Conservation (phyloP, 225 moss, liverwort and hornwort genomes). For the Polytrichum formosum region DNA sequence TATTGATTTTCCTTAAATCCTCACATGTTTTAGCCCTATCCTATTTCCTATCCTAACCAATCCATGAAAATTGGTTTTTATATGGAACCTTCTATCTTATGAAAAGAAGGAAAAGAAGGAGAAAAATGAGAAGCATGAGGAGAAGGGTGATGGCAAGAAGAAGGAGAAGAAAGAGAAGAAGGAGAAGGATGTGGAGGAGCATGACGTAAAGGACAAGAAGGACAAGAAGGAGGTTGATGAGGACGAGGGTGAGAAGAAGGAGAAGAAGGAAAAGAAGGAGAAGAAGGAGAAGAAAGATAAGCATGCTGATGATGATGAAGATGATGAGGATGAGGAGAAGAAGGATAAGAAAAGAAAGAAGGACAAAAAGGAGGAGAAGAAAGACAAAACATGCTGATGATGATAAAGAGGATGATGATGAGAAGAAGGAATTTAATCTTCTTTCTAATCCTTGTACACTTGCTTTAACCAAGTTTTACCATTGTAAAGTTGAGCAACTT, state of each 20-base stretch:
- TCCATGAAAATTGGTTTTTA: no score
- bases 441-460: no score
- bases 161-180: slow-evolving; percentile 2
- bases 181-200: not conserved
- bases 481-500: no score
- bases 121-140: slow-evolving; percentile 5
- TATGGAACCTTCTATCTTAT: not conserved
- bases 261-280: slow-evolving; percentile 3
- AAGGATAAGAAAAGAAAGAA: not conserved
- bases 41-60: no score
- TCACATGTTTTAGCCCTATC: no score
- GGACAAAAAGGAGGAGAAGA: slow-evolving; percentile 9
- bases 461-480: no score
- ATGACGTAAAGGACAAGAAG: slow-evolving; percentile 13
- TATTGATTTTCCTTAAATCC: no score
- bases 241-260: no score
- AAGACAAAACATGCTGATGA: slow-evolving; percentile 10
- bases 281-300: slow-evolving; percentile 16
- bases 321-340: slow-evolving; percentile 9
- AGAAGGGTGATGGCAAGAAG: not conserved
- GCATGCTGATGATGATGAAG: slow-evolving; percentile 5
- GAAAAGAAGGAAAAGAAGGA: slow-evolving; percentile 11
- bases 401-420: not conserved
- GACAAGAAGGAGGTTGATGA: slow-evolving; percentile 1
- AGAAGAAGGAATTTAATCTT: slow-evolving; percentile 5